Evolutionary conservation across 2,329 filamentous ascomycete species (phyloP).

Genomic region (Raffaelea albimanens): DNA sequence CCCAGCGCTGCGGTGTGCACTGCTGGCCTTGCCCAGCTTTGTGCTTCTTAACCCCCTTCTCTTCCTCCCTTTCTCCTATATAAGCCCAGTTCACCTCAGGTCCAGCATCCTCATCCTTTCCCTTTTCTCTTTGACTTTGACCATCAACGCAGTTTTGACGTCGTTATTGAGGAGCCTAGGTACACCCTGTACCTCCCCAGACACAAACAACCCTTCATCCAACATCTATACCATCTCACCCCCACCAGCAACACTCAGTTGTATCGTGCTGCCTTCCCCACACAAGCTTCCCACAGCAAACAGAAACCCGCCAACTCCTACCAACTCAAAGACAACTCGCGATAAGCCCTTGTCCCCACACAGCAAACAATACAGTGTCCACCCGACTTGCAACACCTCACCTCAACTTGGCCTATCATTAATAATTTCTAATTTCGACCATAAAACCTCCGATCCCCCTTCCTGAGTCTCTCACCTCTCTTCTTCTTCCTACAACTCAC

Average conservation of each 20-base stretch:
- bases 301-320: no score
- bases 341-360: background rate
- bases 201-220: background rate
- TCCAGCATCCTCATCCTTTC: background rate
- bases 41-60: background rate
- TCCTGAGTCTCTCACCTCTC: background rate
- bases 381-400: background rate
- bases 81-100: background rate
- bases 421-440: no score
- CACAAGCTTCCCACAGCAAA: conserved; percentile 3
- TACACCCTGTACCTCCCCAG: conserved; percentile 18
- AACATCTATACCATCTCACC: background rate
- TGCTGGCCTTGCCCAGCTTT: no score
- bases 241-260: background rate
- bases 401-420: no score
- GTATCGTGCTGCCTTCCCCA: conserved; percentile 9
- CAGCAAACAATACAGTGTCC: background rate
- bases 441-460: background rate
- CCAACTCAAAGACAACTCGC: background rate
- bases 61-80: background rate
- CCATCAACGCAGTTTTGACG: conserved; percentile 21
- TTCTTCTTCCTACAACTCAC: background rate
- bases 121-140: conserved; percentile 3
- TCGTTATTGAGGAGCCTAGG: conserved; percentile 25
- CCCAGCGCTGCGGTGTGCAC: no score